Evolutionary conservation across 305 asterid genomes (phyloP).

Genomic region (Stenogyne calaminthoides): DNA sequence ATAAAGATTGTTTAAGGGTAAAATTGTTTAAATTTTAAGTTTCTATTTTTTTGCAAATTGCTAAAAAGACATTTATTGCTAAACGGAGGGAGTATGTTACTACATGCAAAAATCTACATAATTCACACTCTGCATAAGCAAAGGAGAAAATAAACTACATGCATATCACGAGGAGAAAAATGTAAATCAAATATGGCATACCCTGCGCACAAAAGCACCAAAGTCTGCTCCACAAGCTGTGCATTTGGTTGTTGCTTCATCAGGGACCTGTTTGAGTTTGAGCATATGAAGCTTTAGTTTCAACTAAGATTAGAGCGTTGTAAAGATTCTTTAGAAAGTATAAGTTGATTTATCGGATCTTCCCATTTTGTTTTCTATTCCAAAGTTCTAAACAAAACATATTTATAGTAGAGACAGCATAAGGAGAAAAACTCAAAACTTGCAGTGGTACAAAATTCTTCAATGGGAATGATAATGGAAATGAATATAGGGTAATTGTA

Average conservation of each 20-base stretch:
- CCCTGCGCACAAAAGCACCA: slow-evolving; percentile 84
- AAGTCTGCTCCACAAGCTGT: slow-evolving; percentile 86
- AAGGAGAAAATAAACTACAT: neutral
- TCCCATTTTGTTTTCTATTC: neutral
- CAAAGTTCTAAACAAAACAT: neutral
- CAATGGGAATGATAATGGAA: too few relatives aligned
- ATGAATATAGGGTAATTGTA: too few relatives aligned
- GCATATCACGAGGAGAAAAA: neutral
- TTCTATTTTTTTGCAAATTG: too few relatives aligned
- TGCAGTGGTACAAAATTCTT: neutral
- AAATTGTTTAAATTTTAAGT: too few relatives aligned
- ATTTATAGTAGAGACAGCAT: neutral
- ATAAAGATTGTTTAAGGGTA: too few relatives aligned
- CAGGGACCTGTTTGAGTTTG: slow-evolving; percentile 72
- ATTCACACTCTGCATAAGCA: too few relatives aligned
- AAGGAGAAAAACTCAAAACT: neutral
- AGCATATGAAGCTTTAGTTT: slow-evolving; percentile 17
- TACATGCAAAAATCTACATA: too few relatives aligned
- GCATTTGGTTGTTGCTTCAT: slow-evolving; percentile 89
- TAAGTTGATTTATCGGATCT: neutral
- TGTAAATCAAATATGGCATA: slow-evolving; percentile 33
- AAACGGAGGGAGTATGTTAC: too few relatives aligned
- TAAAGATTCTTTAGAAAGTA: neutral
- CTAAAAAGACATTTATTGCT: too few relatives aligned
- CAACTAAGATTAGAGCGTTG: neutral